A percentile compares a stretch with the other conserved stretches of the same genome.
Evolutionary conservation across 768 basidiomycete genomes (phyloP).

Genomic region (Russula ochroleuca): DNA sequence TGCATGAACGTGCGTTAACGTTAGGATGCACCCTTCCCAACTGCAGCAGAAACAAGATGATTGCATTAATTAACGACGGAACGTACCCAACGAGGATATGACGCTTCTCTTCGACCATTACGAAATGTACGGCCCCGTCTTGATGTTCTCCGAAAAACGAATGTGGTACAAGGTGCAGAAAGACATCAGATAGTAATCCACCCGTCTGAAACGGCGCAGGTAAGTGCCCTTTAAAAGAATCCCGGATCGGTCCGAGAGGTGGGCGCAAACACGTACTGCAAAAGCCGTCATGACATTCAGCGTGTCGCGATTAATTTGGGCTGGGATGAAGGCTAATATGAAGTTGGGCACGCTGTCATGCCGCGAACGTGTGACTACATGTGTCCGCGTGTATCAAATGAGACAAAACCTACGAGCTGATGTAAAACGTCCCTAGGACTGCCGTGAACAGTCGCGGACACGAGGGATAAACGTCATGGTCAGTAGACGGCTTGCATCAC

Average conservation of each 20-base stretch:
- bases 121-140: constrained; percentile 64
- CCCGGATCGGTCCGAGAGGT: constrained; percentile 2
- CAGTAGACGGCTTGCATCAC: neutral
- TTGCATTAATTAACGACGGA: constrained; percentile 9
- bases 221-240: neutral
- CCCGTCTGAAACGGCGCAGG: constrained; percentile 54
- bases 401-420: constrained; percentile 73
- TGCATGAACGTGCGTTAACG: constrained; percentile 34
- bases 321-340: constrained; percentile 90
- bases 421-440: constrained; percentile 92
- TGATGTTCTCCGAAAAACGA: constrained; percentile 87
- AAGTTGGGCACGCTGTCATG: constrained; percentile 79
- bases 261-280: constrained; percentile 51
- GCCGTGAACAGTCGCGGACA: constrained; percentile 15
- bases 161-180: constrained; percentile 87
- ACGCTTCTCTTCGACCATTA: constrained; percentile 86
- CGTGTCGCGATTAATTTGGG: constrained; percentile 76
- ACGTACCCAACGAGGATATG: constrained; percentile 85
- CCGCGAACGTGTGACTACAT: constrained; percentile 27
- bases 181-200: constrained; percentile 88
- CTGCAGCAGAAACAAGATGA: neutral
- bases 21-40: constrained; percentile 9
- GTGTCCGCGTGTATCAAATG: constrained; percentile 15
- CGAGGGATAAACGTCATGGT: neutral
- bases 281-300: constrained; percentile 94